Conservation (phyloP, 2,329 filamentous ascomycete genomes). For the Trichoderma koningii region DNA sequence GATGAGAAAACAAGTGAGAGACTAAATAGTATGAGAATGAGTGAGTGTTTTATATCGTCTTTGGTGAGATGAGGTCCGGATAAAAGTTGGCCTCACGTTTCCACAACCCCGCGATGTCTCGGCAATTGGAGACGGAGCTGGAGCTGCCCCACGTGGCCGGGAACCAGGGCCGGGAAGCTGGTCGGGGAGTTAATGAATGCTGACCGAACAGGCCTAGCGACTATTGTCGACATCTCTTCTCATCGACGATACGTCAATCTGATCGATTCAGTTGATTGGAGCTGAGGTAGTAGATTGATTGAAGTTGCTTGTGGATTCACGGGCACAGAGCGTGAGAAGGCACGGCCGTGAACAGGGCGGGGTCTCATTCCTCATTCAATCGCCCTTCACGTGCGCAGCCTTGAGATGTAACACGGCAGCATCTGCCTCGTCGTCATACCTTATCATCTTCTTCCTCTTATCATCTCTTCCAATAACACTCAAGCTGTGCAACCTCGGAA, state of each 20-base stretch:
- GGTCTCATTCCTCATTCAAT: too few relatives aligned
- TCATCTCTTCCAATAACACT: too few relatives aligned
- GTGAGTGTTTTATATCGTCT: neutral
- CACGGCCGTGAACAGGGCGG: too few relatives aligned
- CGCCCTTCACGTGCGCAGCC: too few relatives aligned
- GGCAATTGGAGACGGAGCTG: slow-evolving; percentile 37
- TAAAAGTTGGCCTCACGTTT: slow-evolving; percentile 1
- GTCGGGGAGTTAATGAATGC: slow-evolving; percentile 6
- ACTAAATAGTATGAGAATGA: neutral
- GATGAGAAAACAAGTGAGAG: neutral
- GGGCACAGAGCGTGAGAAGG: too few relatives aligned
- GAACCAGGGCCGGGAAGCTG: slow-evolving; percentile 2
- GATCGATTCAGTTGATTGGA: too few relatives aligned
- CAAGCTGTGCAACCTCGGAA: too few relatives aligned
- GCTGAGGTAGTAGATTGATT: too few relatives aligned
- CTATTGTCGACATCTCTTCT: too few relatives aligned
- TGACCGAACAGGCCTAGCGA: neutral
- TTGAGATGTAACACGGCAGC: too few relatives aligned
- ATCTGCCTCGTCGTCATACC: neutral
- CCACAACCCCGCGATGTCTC: slow-evolving; percentile 29
- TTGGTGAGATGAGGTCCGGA: neutral
- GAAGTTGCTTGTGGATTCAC: too few relatives aligned
- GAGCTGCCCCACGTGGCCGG: slow-evolving; percentile 8
- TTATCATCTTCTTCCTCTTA: neutral
- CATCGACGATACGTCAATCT: too few relatives aligned